Percentiles rank a stretch among this genome's conserved stretches.
Evolutionary conservation across 192 early-diverging fungal genomes (phyloP).

Genomic region (Pilaira anomala): DNA sequence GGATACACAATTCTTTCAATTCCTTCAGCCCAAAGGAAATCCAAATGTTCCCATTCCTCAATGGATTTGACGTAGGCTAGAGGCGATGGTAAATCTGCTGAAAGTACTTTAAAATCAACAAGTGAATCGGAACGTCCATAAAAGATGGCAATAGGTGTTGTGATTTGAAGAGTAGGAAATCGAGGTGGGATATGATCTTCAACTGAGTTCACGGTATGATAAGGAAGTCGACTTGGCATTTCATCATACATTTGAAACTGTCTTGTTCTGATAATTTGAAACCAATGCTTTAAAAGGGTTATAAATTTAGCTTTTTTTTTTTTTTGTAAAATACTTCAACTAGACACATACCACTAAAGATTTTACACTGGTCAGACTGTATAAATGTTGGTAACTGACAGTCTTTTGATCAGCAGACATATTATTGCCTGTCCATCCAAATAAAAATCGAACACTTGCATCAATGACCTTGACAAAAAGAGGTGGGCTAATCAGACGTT

Average conservation of each 20-base stretch:
- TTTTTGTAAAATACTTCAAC: constrained; percentile 11
- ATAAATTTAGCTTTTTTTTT: constrained; percentile 1
- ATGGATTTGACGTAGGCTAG: constrained; percentile 59
- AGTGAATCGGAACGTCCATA: constrained; percentile 86
- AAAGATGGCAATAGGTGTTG: constrained; percentile 86
- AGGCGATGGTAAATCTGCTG: constrained; percentile 47
- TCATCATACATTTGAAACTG: constrained; percentile 95
- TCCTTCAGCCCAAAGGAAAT: constrained; percentile 50
- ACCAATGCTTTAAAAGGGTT: constrained; percentile 66
- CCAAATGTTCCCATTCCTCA: constrained; percentile 75
- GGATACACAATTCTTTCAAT: constrained; percentile 47
- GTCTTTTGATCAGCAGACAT: constrained; percentile 71
- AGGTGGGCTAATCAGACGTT: constrained; percentile 70
- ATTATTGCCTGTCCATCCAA: constrained; percentile 77
- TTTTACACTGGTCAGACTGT: constrained; percentile 88
- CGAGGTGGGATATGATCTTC: constrained; percentile 60
- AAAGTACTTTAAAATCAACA: constrained; percentile 63
- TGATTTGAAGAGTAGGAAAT: constrained; percentile 78
- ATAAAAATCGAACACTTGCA: constrained; percentile 65
- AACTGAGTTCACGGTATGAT: constrained; percentile 38
- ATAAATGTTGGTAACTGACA: constrained; percentile 81
- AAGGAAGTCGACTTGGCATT: constrained; percentile 57
- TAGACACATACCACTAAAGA: constrained; percentile 68
- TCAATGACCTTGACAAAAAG: constrained; percentile 75
- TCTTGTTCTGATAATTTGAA: constrained; percentile 88